These are phyloP conservation scores for Hymenoscyphus fraxineus DNA, from an alignment of 2,329 filamentous ascomycete species.

Conservation along the genomic window DNA sequence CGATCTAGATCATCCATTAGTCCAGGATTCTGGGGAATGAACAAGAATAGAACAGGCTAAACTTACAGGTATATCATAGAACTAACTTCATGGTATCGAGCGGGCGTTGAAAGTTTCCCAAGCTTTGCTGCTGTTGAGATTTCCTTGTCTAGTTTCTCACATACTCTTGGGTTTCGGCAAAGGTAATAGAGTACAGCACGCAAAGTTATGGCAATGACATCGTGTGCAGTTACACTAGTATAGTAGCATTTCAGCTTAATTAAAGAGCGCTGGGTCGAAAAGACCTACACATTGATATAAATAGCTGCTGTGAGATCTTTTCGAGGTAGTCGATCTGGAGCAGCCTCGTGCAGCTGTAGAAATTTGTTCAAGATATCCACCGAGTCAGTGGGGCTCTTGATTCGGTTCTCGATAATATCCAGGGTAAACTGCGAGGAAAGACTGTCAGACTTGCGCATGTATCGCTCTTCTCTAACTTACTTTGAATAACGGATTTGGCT, in stretches of 20 bases:
- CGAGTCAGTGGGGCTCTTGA: not conserved
- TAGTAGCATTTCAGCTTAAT: not conserved
- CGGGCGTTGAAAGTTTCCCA: not conserved
- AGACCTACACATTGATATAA: constrained; percentile 5
- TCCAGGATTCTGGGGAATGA: not conserved
- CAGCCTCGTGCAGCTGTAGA: not conserved
- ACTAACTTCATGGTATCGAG: not conserved
- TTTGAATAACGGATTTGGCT: not conserved
- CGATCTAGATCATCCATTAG: not conserved
- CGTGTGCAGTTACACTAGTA: constrained; percentile 33
- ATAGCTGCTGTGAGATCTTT: not conserved
- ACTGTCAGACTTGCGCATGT: not conserved
- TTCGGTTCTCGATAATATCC: not conserved
- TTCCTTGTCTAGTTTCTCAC: constrained; percentile 23
- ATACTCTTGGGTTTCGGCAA: constrained; percentile 30
- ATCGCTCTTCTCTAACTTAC: not conserved
- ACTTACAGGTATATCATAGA: not conserved
- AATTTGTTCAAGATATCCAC: constrained; percentile 14
- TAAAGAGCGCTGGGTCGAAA: not conserved
- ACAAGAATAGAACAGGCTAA: not conserved
- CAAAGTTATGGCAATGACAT: constrained; percentile 46
- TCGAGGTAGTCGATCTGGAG: not conserved
- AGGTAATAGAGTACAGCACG: constrained; percentile 42
- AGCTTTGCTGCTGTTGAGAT: not conserved
- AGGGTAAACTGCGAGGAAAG: not conserved